Conservation (phyloP, 495 filamentous ascomycete species). For the Talaromyces nanjingensis region DNA sequence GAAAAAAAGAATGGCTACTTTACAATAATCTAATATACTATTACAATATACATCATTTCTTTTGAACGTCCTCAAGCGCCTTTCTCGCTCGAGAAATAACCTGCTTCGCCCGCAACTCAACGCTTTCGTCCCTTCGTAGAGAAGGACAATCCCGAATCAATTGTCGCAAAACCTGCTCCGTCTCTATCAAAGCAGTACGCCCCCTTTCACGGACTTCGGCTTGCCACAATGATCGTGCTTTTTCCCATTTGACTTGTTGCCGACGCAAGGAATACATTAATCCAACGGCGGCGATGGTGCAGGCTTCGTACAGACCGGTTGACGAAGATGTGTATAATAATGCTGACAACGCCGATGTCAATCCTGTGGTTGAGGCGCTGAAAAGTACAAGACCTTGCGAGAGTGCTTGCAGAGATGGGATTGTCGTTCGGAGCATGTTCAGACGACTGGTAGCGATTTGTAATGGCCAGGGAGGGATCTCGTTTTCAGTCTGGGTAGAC, state of each 20-base stretch:
- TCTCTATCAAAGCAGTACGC: conserved; percentile 59
- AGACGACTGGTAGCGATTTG: conserved; percentile 43
- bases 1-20: background rate
- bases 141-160: conserved; percentile 44
- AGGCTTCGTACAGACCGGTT: conserved; percentile 62
- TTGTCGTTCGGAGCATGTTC: conserved; percentile 49
- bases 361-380: conserved; percentile 58
- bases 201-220: conserved; percentile 74
- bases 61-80: conserved; percentile 42
- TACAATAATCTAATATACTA: conserved; percentile 2
- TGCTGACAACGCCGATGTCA: conserved; percentile 56
- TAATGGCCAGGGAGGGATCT: conserved; percentile 37
- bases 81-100: conserved; percentile 47
- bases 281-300: conserved; percentile 73
- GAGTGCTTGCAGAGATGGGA: conserved; percentile 71
- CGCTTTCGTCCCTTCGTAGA: conserved; percentile 24
- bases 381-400: conserved; percentile 73
- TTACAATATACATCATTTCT: background rate
- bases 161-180: conserved; percentile 56
- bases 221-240: conserved; percentile 63
- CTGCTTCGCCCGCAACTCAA: conserved; percentile 39
- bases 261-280: conserved; percentile 63
- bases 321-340: conserved; percentile 61
- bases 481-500: conserved; percentile 20
- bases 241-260: conserved; percentile 76